A percentile compares a stretch with the other conserved stretches of the same genome.
These are phyloP conservation scores for Lepraria neglecta DNA, from an alignment of 495 filamentous ascomycete species.

Conservation along the genomic window DNA sequence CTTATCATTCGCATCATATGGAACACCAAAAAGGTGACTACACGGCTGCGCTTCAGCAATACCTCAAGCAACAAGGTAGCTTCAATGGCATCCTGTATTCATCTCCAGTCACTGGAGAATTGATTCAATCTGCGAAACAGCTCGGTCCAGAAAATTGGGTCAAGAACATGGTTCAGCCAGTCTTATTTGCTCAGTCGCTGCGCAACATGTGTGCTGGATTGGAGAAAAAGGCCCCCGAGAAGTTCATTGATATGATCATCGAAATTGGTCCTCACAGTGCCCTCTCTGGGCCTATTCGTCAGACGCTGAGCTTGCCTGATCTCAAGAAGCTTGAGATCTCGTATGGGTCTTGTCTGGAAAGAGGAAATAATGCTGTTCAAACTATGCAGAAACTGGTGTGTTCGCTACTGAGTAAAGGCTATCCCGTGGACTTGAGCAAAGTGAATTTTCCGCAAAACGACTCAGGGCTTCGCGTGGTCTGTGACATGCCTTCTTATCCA, in stretches of 20 bases:
- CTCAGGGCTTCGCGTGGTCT: slow-evolving; percentile 7
- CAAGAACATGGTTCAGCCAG: slow-evolving; percentile 11
- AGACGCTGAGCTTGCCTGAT: slow-evolving; percentile 35
- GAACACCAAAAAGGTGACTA: neutral
- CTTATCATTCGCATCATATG: slow-evolving; percentile 45
- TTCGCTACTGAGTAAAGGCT: slow-evolving; percentile 13
- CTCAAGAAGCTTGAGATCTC: slow-evolving; percentile 29
- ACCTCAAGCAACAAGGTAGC: neutral
- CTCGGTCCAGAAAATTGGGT: slow-evolving; percentile 15
- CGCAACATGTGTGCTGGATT: slow-evolving; percentile 5
- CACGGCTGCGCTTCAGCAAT: slow-evolving; percentile 4
- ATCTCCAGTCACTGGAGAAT: slow-evolving; percentile 1
- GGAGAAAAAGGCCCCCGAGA: neutral
- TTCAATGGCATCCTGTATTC: slow-evolving; percentile 6
- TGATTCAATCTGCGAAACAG: neutral
- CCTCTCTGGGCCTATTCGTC: slow-evolving; percentile 48
- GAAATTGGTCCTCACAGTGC: slow-evolving; percentile 52
- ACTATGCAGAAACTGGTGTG: slow-evolving; percentile 8
- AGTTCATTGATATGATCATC: slow-evolving; percentile 31
- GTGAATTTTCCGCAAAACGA: neutral
- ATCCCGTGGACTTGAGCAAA: slow-evolving; percentile 18
- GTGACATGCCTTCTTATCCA: slow-evolving; percentile 38
- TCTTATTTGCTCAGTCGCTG: slow-evolving; percentile 11
- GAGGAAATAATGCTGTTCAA: slow-evolving; percentile 4
- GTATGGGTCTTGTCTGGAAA: slow-evolving; percentile 3